A percentile compares a stretch with the other conserved stretches of the same genome.
Evolutionary conservation across 2,329 filamentous ascomycete genomes (phyloP).

Genomic region (Phyllosticta citribraziliensis): DNA sequence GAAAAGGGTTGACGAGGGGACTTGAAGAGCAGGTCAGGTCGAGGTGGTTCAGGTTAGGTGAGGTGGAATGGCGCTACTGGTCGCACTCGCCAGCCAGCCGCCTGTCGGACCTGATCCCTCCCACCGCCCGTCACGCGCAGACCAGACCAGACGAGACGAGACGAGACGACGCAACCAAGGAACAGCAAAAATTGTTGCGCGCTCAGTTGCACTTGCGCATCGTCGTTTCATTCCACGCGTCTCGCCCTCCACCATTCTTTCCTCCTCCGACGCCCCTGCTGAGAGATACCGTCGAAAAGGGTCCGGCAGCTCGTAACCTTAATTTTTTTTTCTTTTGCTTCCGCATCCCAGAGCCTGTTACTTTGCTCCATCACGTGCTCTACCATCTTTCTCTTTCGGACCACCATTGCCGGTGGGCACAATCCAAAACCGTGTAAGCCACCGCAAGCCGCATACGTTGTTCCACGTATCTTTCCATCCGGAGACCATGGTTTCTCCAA

Average conservation of each 20-base stretch:
- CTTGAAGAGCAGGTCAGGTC: background rate
- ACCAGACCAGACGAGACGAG: background rate
- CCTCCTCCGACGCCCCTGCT: background rate
- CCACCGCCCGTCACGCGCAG: background rate
- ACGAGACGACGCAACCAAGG: background rate
- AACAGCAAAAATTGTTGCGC: background rate
- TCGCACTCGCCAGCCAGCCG: background rate
- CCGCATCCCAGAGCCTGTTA: background rate
- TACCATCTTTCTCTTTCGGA: background rate
- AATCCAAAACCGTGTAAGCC: background rate
- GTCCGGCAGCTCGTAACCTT: background rate
- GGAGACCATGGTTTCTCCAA: conserved; percentile 1
- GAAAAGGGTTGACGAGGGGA: too few species aligned
- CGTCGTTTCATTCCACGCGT: background rate
- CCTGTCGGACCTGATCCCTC: background rate
- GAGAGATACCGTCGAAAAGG: background rate
- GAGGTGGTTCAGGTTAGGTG: background rate
- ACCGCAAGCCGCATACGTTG: background rate
- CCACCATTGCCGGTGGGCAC: background rate
- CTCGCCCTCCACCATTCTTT: background rate
- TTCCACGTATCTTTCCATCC: background rate
- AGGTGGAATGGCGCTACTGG: background rate
- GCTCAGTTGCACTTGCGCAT: background rate
- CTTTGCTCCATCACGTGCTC: background rate
- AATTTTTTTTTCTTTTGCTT: background rate